Conservation (phyloP, 1,139 yeast species). For the Candida albicans region DNA sequence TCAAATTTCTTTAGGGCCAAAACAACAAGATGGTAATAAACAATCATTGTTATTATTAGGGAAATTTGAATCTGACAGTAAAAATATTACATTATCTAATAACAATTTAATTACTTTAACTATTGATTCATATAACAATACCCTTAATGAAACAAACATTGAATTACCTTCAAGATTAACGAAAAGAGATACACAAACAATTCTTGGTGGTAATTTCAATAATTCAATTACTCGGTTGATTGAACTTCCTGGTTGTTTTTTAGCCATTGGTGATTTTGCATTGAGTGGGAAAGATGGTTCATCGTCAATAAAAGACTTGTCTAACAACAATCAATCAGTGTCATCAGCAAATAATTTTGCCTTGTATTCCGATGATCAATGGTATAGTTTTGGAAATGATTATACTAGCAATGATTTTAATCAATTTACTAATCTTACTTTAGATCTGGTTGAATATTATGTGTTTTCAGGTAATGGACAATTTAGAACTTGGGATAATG, state of each 20-base stretch:
- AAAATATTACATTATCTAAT: slow-evolving; percentile 29
- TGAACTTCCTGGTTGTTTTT: slow-evolving; percentile 20
- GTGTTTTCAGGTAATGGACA: slow-evolving; percentile 35
- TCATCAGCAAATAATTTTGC: slow-evolving; percentile 38
- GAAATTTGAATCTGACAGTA: slow-evolving; percentile 41
- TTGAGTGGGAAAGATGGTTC: slow-evolving; percentile 15
- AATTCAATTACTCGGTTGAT: slow-evolving; percentile 27
- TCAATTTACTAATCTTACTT: slow-evolving; percentile 36
- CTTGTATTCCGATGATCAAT: slow-evolving; percentile 22
- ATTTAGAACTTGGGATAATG: slow-evolving; percentile 42
- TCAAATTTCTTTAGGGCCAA: slow-evolving; percentile 26
- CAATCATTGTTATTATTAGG: slow-evolving; percentile 46
- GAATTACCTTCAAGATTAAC: slow-evolving; percentile 11
- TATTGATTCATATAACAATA: slow-evolving; percentile 31
- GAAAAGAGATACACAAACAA: slow-evolving; percentile 25
- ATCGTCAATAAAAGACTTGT: slow-evolving; percentile 24
- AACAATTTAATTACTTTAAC: slow-evolving; percentile 29
- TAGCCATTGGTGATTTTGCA: slow-evolving; percentile 38
- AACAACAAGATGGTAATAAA: neutral
- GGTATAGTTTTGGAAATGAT: slow-evolving; percentile 45
- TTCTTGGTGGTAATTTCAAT: slow-evolving; percentile 36
- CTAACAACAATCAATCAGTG: slow-evolving; percentile 29
- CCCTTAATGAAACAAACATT: slow-evolving; percentile 31
- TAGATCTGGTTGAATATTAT: slow-evolving; percentile 36
- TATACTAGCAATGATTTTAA: slow-evolving; percentile 23